Evolutionary conservation across 495 filamentous ascomycete species (phyloP).

Genomic region (Articulospora tetracladia): DNA sequence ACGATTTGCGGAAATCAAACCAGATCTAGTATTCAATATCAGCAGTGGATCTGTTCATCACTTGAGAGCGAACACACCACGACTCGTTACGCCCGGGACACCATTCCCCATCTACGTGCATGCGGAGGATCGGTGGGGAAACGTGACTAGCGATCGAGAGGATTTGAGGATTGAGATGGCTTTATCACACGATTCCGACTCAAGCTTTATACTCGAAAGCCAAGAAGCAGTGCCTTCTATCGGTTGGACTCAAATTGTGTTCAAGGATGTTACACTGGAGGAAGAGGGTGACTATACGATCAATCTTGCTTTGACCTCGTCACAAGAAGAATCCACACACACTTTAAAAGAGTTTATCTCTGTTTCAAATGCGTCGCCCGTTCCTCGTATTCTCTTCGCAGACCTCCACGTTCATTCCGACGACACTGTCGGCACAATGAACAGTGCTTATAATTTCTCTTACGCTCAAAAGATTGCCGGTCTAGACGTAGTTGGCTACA

Average conservation of each 20-base stretch:
- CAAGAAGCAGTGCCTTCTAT: too few species aligned
- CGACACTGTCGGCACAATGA: conserved; percentile 28
- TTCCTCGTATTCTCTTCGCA: conserved; percentile 23
- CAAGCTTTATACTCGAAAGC: too few species aligned
- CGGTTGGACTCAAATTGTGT: background rate
- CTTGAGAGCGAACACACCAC: background rate
- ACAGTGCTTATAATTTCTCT: conserved; percentile 26
- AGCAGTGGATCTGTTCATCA: background rate
- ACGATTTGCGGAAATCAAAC: conserved; percentile 6
- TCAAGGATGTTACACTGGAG: background rate
- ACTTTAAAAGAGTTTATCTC: background rate
- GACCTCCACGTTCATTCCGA: conserved; percentile 30
- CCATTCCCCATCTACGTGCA: conserved; percentile 2
- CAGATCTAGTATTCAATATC: background rate
- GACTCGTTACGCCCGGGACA: background rate
- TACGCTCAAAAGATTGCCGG: conserved; percentile 26
- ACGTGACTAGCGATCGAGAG: background rate
- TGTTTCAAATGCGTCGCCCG: conserved; percentile 4
- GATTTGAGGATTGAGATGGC: background rate
- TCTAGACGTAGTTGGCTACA: conserved; percentile 29
- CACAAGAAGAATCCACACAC: background rate
- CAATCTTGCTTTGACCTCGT: background rate
- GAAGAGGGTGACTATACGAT: background rate
- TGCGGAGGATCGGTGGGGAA: conserved; percentile 2
- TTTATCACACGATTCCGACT: too few species aligned